These are phyloP conservation scores for Enterospora canceri DNA, from an alignment of 371 early-diverging fungal species.

Conservation along the genomic window DNA sequence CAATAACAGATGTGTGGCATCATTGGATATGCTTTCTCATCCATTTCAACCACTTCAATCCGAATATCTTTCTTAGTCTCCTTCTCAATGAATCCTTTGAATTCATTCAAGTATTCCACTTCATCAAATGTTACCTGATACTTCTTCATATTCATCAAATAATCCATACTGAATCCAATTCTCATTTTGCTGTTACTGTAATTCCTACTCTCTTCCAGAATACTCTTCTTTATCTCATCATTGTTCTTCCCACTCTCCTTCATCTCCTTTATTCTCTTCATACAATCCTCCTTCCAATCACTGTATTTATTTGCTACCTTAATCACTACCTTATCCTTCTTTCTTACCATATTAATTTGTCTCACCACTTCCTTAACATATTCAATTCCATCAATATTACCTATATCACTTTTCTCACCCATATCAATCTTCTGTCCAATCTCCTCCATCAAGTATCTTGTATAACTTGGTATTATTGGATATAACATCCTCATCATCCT, in stretches of 20 bases:
- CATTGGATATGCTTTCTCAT: not conserved
- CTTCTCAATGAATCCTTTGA: not conserved
- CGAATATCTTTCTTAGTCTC: not conserved
- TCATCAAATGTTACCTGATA: conserved; percentile 37
- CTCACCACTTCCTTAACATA: conserved; percentile 23
- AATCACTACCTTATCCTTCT: conserved; percentile 17
- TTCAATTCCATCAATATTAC: conserved; percentile 8
- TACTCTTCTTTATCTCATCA: not conserved
- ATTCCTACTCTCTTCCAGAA: not conserved
- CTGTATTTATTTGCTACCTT: conserved; percentile 18
- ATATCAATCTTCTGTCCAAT: not conserved
- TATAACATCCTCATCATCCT: conserved; percentile 28
- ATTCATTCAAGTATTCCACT: conserved; percentile 10
- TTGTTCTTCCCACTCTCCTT: not conserved
- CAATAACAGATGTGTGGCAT: not conserved
- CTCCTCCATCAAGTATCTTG: conserved; percentile 21
- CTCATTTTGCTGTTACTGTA: conserved; percentile 19
- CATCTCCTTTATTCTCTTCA: conserved; percentile 16
- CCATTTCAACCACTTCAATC: not conserved
- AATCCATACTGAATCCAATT: conserved; percentile 45
- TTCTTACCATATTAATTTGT: conserved; percentile 7
- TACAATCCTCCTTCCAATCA: conserved; percentile 42
- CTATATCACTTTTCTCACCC: not conserved
- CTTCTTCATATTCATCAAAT: conserved; percentile 18
- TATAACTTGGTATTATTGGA: conserved; percentile 37